Conservation (phyloP, 192 early-diverging fungal genomes). For the Kickxella alabastrina region DNA sequence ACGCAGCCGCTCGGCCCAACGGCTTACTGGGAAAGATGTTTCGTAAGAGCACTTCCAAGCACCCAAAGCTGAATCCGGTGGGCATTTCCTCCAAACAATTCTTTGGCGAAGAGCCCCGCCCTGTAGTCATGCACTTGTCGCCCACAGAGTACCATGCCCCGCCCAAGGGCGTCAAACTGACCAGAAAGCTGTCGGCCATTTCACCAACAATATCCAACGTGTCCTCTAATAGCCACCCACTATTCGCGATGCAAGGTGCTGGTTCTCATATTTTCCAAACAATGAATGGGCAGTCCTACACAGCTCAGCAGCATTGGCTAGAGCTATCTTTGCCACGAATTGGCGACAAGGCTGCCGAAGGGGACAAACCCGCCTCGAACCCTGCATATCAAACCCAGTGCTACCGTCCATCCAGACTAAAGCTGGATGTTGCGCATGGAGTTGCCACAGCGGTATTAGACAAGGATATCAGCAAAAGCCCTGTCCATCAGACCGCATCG, state of each 20-base stretch:
- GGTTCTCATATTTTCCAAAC: too few species aligned
- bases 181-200: slow-evolving; percentile 24
- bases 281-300: too few species aligned
- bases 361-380: too few species aligned
- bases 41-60: slow-evolving; percentile 41
- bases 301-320: too few species aligned
- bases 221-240: background rate
- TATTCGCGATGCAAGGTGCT: background rate
- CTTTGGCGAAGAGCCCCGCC: slow-evolving; percentile 19
- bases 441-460: too few species aligned
- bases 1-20: slow-evolving; percentile 12
- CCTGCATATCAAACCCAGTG: slow-evolving; percentile 7
- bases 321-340: too few species aligned
- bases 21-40: slow-evolving; percentile 46
- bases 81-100: slow-evolving; percentile 50
- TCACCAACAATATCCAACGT: slow-evolving; percentile 10
- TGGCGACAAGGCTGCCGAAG: too few species aligned
- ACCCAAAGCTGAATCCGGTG: slow-evolving; percentile 41
- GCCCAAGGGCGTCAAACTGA: slow-evolving; percentile 19
- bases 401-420: slow-evolving; percentile 17
- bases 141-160: slow-evolving; percentile 1
- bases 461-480: too few species aligned
- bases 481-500: background rate
- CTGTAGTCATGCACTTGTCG: slow-evolving; percentile 1
- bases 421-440: slow-evolving; percentile 1